phyloP scores from a whole-genome alignment of 352 stramenopile genomes.

The Salisapilia sapeloensis region DNA sequence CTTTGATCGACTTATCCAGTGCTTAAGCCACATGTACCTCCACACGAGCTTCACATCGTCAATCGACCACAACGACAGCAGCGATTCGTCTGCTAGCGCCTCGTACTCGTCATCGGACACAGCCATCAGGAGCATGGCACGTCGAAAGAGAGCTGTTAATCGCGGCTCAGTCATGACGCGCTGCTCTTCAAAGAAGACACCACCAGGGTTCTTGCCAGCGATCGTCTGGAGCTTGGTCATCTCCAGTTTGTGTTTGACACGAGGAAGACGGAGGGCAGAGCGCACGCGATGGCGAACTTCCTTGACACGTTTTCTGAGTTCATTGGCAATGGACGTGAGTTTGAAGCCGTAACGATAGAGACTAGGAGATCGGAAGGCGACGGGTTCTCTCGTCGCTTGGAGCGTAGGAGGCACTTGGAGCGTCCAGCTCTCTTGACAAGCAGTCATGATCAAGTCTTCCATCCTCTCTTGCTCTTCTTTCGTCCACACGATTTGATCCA shows the following conservation, averaged over 20 bases:
- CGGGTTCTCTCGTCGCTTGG: constrained; percentile 25
- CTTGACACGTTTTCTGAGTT: constrained; percentile 45
- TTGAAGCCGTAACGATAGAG: constrained; percentile 41
- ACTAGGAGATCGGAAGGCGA: constrained; percentile 45
- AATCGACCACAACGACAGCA: constrained; percentile 64
- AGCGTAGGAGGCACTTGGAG: constrained; percentile 37
- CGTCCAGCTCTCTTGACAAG: constrained; percentile 40
- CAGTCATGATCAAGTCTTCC: constrained; percentile 51
- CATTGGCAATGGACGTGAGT: constrained; percentile 38
- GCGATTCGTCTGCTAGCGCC: constrained; percentile 56
- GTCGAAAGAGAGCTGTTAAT: constrained; percentile 56
- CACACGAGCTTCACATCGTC: constrained; percentile 64
- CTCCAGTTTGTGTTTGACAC: constrained; percentile 34
- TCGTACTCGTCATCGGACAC: constrained; percentile 57
- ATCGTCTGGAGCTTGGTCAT: constrained; percentile 32
- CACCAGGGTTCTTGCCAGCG: constrained; percentile 16
- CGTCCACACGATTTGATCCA: constrained; percentile 21
- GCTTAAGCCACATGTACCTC: constrained; percentile 72
- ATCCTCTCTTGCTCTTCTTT: constrained; percentile 31
- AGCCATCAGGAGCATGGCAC: constrained; percentile 67
- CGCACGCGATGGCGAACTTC: constrained; percentile 69
- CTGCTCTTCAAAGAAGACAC: constrained; percentile 48
- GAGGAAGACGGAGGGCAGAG: constrained; percentile 41
- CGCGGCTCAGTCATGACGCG: constrained; percentile 29
- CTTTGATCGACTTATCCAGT: constrained; percentile 72